Percentiles rank a stretch among this genome's conserved stretches.
Conservation (phyloP, 768 basidiomycete genomes). For the Serendipita sp. region DNA sequence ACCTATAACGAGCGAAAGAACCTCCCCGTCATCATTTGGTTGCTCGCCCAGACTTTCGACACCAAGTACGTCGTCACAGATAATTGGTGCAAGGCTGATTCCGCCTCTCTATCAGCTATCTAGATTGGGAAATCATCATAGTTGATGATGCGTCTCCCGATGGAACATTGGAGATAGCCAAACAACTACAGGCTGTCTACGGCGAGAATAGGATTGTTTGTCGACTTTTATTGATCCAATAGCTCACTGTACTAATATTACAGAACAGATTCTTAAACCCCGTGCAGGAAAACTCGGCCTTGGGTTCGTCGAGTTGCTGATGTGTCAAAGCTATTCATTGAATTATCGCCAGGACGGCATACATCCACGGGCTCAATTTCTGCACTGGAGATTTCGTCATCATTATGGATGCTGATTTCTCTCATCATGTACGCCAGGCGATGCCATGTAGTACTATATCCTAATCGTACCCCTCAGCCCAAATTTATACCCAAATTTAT, state of each 20-base stretch:
- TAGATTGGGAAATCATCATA: conserved; percentile 78
- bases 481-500: conserved; percentile 94
- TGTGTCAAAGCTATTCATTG: conserved; percentile 3
- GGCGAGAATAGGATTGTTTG: conserved; percentile 73
- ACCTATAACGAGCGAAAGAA: conserved; percentile 93
- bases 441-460: not conserved
- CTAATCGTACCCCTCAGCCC: conserved; percentile 33
- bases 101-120: conserved; percentile 28
- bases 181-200: conserved; percentile 59
- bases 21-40: conserved; percentile 74
- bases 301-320: conserved; percentile 35
- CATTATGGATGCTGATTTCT: conserved; percentile 96
- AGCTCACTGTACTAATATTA: not conserved
- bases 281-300: conserved; percentile 83
- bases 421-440: conserved; percentile 64
- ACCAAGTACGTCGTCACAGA: conserved; percentile 41
- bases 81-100: not conserved
- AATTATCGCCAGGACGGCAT: conserved; percentile 52
- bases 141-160: conserved; percentile 90
- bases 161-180: conserved; percentile 79
- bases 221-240: conserved; percentile 12
- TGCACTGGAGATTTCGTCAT: conserved; percentile 86
- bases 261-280: conserved; percentile 55
- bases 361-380: conserved; percentile 82
- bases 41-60: conserved; percentile 60